These are phyloP conservation scores for Corinectria fuckeliana DNA, from an alignment of 2,329 filamentous ascomycete genomes.

Conservation along the genomic window DNA sequence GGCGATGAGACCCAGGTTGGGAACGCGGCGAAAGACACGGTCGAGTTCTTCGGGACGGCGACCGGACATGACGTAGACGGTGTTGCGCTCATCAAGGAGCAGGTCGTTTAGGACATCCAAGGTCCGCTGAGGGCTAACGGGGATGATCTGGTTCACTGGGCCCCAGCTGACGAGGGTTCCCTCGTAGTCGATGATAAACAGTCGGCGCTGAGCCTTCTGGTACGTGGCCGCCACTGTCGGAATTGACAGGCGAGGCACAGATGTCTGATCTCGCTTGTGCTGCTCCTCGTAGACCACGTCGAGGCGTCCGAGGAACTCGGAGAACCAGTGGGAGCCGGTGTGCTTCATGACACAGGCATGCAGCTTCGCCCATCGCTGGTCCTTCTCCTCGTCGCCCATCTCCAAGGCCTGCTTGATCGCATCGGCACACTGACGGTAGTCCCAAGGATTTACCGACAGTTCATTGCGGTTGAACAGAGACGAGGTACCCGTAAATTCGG, in stretches of 20 bases:
- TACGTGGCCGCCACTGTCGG: conserved; percentile 71
- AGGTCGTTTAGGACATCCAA: conserved; percentile 84
- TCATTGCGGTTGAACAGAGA: conserved; percentile 83
- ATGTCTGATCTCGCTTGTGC: conserved; percentile 81
- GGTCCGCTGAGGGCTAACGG: conserved; percentile 83
- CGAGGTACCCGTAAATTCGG: conserved; percentile 92
- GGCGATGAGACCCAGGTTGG: conserved; percentile 85
- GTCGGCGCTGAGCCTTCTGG: conserved; percentile 66
- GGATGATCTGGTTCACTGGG: conserved; percentile 81
- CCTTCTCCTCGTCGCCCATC: conserved; percentile 78
- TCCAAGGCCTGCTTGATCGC: conserved; percentile 85
- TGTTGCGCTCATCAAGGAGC: conserved; percentile 79
- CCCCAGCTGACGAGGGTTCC: conserved; percentile 90
- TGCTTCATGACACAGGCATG: conserved; percentile 77
- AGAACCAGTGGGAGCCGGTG: conserved; percentile 86
- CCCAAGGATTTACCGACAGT: conserved; percentile 92
- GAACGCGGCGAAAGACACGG: conserved; percentile 81
- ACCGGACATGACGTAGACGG: conserved; percentile 93
- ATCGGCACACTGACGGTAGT: conserved; percentile 86
- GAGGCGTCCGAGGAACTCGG: conserved; percentile 74
- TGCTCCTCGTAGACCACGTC: conserved; percentile 83
- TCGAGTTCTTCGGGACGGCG: conserved; percentile 88
- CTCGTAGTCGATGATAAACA: conserved; percentile 94
- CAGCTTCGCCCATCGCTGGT: conserved; percentile 75
- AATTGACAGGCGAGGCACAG: conserved; percentile 83